phyloP scores from a whole-genome alignment of 345 rosid species.

The Lepidium africanum region DNA sequence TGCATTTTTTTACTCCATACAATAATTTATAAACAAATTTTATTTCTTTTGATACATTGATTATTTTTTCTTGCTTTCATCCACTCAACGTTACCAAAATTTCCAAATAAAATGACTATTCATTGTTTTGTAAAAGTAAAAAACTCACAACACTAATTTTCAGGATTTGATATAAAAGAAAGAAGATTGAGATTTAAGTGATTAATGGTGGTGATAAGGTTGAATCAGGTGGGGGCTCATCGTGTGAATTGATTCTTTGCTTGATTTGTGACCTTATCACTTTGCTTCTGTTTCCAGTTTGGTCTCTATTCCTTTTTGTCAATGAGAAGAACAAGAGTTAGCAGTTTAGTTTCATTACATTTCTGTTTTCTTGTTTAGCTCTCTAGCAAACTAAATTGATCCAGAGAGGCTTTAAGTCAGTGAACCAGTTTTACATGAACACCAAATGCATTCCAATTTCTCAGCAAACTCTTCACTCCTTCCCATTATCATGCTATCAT shows the following conservation, averaged over 20 bases:
- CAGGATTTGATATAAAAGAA: not conserved
- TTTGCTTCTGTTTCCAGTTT: not conserved
- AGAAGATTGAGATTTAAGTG: not conserved
- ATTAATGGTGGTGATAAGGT: no score
- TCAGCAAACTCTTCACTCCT: conserved; percentile 21
- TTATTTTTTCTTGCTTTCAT: not conserved
- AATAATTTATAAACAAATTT: not conserved
- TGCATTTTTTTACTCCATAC: not conserved
- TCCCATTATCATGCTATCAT: conserved; percentile 27
- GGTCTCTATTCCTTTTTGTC: not conserved
- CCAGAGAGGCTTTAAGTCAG: not conserved
- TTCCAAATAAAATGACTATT: not conserved
- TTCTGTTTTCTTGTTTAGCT: not conserved
- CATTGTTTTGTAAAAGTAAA: not conserved
- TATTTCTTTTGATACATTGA: no score
- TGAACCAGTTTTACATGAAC: conserved; percentile 5
- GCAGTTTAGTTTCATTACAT: not conserved
- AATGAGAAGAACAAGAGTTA: not conserved
- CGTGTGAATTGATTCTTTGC: not conserved
- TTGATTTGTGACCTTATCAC: not conserved
- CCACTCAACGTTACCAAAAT: not conserved
- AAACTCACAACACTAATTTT: not conserved
- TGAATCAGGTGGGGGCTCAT: not conserved
- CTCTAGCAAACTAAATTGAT: not conserved
- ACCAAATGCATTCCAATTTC: conserved; percentile 18